Evolutionary conservation across 306 rosid species (phyloP), one percentile per base, ranked within the genome.

Genomic region (Begonia peltatifolia): DNA sequence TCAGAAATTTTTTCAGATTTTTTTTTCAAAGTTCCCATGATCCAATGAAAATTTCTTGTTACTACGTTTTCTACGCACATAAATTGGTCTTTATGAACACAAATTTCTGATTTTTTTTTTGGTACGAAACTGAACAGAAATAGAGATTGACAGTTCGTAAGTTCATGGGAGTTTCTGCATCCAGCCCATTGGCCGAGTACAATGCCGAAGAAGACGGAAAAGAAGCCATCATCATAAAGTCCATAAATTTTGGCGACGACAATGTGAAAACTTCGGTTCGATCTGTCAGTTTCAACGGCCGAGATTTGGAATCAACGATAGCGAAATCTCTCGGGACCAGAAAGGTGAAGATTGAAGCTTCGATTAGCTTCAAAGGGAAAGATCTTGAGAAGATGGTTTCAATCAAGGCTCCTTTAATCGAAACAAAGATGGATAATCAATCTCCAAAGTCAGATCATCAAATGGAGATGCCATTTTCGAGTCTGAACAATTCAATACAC

Each of bases 311-410:
- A 69, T 77, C 89, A 36, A 74, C 69, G 8, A 63, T 83, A 42
- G 67, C 63, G 65, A 80, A 70, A 67, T 79, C 94, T 46, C 25
- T 68, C 14, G 82, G 87, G 56, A 75, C 81, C 30, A 94, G 83
- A 58, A 83, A 66, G 69, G 84, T 86, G 94, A 68, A 62, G 54
- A 12, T 92, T 57, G 93, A 92, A 73, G 54, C 74, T 55, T 86
- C 87, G 23, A 85, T 90, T 48, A 86, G 88, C 77, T 75, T 92
- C 66, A 75, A 81, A 61, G 76, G 79, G 30, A 67, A 55, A 18
- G 84, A 81, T 9, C 12, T 70, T 3, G 78, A 75, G 65, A 60
- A 62, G 48, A 65, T 68, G 65, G 43, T 70, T 42, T 69, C 75
- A 12, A n/a, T 61, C 42, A 69, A 66, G 62, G 25, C 57, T 46